Evolutionary conservation across 352 stramenopile genomes (phyloP).

Genomic region (Aphanomyces astaci): DNA sequence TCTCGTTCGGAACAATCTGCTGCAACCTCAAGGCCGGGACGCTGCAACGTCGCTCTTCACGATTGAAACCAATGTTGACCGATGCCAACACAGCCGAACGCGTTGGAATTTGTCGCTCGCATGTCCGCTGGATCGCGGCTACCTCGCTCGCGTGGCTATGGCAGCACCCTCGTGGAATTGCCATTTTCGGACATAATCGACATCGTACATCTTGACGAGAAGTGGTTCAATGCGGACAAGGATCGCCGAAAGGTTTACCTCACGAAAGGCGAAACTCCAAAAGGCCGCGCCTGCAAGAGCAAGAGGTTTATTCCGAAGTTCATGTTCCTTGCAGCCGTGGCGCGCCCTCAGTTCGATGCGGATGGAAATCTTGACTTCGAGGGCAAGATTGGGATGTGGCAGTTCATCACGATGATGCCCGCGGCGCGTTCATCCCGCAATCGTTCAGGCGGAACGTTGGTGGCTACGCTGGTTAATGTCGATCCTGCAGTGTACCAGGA

Average conservation of each 20-base stretch:
- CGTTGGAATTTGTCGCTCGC: not conserved
- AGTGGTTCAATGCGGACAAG: slow-evolving; percentile 1
- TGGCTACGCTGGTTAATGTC: slow-evolving; percentile 24
- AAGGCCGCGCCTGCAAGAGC: slow-evolving; percentile 6
- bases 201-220: not conserved
- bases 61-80: not conserved
- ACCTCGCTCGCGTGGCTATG: not conserved
- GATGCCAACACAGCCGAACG: not conserved
- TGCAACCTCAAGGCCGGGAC: not conserved
- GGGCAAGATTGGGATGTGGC: slow-evolving; percentile 30
- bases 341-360: not conserved
- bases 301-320: slow-evolving; percentile 32
- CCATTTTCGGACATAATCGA: not conserved
- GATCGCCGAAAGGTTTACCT: slow-evolving; percentile 21
- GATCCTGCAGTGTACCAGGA: slow-evolving; percentile 23
- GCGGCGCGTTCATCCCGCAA: slow-evolving; percentile 24
- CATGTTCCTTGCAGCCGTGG: slow-evolving; percentile 28
- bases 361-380: slow-evolving; percentile 3
- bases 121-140: too few relatives aligned
- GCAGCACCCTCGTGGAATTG: not conserved
- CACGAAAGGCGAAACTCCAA: slow-evolving; percentile 16
- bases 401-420: slow-evolving; percentile 15
- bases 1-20: not conserved
- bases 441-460: not conserved
- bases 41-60: not conserved